Base-by-base conservation (phyloP, 176 grass and related monocot genomes). In the Pontederia crassipes region DNA sequence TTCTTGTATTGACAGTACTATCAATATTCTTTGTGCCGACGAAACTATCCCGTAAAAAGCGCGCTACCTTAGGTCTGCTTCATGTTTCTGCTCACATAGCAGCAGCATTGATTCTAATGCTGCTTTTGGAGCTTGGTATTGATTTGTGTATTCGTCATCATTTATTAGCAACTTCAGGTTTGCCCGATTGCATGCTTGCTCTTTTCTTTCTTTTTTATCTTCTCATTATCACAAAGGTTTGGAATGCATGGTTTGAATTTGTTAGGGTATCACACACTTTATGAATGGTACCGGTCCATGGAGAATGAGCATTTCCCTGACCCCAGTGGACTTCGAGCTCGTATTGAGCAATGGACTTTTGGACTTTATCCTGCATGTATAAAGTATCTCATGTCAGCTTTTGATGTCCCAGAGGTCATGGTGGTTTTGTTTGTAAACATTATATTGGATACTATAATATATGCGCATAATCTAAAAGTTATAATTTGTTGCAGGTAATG, bases 351-450 rank as follows among this genome's bases (percentile, higher is more conserved):
- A 55, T 92, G 76, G 87, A 92, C 94, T 15, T 92, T 98, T 15
- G 94, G 94, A 10, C 77, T 98, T 58, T 98, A 98, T 65, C 93
- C 93, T 62, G 93, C 93, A 14, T 89, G 87, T 85, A 92, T 98
- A 55, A 98, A 98, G 77, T 98, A 98, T 68, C 84, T 98, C 16
- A 98, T 98, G 94, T 98, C 94, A 12, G 94, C 94, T 61, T 98
- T 98, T 28, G 94, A 98, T 51, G 68, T 98, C 54, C 88, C 94
- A 10, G 94, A 98, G 94, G 93, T 98, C 67, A 71, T 66, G 52
- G 29, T 55, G 8, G 24, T 77, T 58, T 72, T 48, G 60, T 26
- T 72, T 26, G 18, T 29, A 13, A 14, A 17, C 17, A 27, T 45
- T 20, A 24, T 48, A 12, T 27, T 18, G 11, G 57, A 9, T 29